Percentiles rank a stretch among this genome's conserved stretches.
phyloP scores from a whole-genome alignment of 257 asterid genomes.

The Primulina eburnea region DNA sequence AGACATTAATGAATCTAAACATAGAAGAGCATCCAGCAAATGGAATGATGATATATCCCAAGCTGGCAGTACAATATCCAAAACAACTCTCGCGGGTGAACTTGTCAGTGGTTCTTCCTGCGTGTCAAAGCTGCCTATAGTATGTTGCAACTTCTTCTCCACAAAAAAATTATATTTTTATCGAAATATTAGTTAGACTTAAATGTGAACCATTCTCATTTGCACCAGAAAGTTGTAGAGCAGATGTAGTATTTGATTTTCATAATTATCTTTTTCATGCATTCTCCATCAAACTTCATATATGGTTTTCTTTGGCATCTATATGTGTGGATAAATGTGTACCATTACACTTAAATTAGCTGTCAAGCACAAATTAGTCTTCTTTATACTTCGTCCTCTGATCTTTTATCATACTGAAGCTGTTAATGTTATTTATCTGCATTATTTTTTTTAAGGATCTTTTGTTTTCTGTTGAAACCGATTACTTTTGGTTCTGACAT shows the following conservation, averaged over 20 bases:
- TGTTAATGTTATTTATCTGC: constrained; percentile 5
- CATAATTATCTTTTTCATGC: not conserved
- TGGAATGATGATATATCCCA: constrained; percentile 83
- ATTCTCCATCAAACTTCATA: not conserved
- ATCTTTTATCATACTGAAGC: constrained; percentile 7
- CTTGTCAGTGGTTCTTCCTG: constrained; percentile 67
- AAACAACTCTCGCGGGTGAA: constrained; percentile 80
- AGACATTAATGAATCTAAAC: constrained; percentile 43
- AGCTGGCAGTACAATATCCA: constrained; percentile 74
- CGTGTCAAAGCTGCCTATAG: constrained; percentile 61
- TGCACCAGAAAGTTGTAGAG: constrained; percentile 15
- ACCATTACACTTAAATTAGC: not conserved
- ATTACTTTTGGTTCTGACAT: constrained; percentile 1
- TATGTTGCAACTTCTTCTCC: constrained; percentile 41
- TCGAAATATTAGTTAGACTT: constrained; percentile 19
- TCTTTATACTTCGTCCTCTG: not conserved
- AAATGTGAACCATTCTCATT: constrained; percentile 9
- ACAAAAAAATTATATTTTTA: constrained; percentile 10
- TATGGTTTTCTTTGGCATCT: not conserved
- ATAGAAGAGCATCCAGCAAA: constrained; percentile 65
- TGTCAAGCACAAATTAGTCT: not conserved
- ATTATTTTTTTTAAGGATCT: not conserved
- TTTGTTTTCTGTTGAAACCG: constrained; percentile 3
- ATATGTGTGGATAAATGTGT: not conserved
- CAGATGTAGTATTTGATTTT: constrained; percentile 4